Percentiles rank a stretch among this genome's conserved stretches.
phyloP scores from a whole-genome alignment of 345 rosid species.

The Cardiospermum halicacabum region DNA sequence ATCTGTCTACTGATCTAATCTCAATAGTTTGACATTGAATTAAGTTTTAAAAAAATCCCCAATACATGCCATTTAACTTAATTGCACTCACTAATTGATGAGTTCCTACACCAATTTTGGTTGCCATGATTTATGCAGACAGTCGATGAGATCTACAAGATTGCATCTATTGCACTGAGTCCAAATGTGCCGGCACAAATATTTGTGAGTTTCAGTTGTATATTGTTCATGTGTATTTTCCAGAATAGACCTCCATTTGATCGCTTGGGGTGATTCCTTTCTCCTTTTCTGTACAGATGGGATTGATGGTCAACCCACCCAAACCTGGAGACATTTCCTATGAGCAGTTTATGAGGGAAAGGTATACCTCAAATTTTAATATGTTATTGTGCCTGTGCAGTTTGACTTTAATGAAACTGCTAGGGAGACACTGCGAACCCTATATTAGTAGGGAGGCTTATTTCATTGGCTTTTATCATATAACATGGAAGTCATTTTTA shows the following conservation, averaged over 20 bases:
- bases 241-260: slow-evolving; percentile 8
- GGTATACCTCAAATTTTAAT: slow-evolving; percentile 41
- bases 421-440: too few relatives aligned
- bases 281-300: slow-evolving; percentile 57
- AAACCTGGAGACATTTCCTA: slow-evolving; percentile 94
- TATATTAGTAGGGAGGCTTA: too few relatives aligned
- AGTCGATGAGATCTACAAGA: slow-evolving; percentile 95
- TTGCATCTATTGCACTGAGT: slow-evolving; percentile 86
- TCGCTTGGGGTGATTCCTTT: background rate
- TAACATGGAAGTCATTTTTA: background rate
- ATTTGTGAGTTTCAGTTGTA: slow-evolving; percentile 57
- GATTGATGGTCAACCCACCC: slow-evolving; percentile 91
- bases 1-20: background rate
- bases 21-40: background rate
- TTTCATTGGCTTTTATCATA: too few relatives aligned
- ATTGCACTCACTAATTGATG: background rate
- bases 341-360: slow-evolving; percentile 71
- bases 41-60: background rate
- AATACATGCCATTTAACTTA: slow-evolving; percentile 9
- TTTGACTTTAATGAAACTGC: too few relatives aligned
- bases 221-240: slow-evolving; percentile 5
- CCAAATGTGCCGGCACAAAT: slow-evolving; percentile 98
- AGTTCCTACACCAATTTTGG: slow-evolving; percentile 4
- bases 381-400: background rate
- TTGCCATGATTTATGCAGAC: slow-evolving; percentile 43